Conservation (phyloP, 2,329 filamentous ascomycete genomes). For the Coccinonectria pachysandricola region DNA sequence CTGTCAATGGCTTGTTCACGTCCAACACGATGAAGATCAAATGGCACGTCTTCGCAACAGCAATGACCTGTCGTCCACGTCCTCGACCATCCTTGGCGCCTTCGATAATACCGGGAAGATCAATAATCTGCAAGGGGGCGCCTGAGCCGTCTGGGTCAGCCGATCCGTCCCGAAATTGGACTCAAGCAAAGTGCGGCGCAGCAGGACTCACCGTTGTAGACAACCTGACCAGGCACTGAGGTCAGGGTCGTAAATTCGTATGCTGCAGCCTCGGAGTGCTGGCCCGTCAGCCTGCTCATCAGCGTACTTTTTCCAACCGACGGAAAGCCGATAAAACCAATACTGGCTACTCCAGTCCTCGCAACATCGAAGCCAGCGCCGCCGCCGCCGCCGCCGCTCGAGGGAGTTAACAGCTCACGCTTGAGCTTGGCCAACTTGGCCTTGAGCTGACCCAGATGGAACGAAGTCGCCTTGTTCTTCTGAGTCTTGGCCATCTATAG, state of each 20-base stretch:
- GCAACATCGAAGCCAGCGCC: conserved; percentile 87
- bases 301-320: conserved; percentile 97
- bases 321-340: conserved; percentile 96
- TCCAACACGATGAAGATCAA: conserved; percentile 97
- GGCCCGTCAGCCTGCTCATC: conserved; percentile 88
- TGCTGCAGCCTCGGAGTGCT: conserved; percentile 92
- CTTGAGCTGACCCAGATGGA: conserved; percentile 91
- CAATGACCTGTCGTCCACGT: conserved; percentile 95
- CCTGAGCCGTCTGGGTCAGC: conserved; percentile 31
- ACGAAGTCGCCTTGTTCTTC: conserved; percentile 94
- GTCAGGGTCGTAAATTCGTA: conserved; percentile 99
- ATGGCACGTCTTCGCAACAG: conserved; percentile 96
- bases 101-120: conserved; percentile 97
- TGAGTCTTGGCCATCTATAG: conserved; percentile 85
- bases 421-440: conserved; percentile 97
- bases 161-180: conserved; percentile 6
- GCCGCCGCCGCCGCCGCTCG: conserved; percentile 72
- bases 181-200: conserved; percentile 1
- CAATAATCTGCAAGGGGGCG: conserved; percentile 94
- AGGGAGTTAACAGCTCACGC: conserved; percentile 83
- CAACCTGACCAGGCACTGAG: conserved; percentile 89
- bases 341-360: conserved; percentile 90
- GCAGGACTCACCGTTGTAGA: conserved; percentile 62
- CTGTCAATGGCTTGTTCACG: conserved; percentile 94
- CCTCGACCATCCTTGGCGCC: conserved; percentile 97